A percentile compares a stretch with the other conserved stretches of the same genome.
phyloP scores from a whole-genome alignment of 2,329 filamentous ascomycete species.

The Scedosporium minutisporum region DNA sequence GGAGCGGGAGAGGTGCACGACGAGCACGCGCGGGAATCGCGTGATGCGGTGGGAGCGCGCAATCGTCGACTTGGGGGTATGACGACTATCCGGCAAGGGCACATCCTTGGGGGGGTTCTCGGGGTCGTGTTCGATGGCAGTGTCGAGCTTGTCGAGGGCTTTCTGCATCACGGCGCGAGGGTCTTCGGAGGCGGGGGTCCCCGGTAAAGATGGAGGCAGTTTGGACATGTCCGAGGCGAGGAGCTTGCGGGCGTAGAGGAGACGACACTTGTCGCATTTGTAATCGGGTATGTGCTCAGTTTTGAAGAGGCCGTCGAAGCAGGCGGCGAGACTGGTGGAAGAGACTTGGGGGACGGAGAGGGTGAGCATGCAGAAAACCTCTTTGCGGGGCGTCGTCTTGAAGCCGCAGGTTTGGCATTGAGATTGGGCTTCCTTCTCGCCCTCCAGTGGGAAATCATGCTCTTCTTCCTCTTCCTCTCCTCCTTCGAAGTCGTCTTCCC shows the following conservation, averaged over 20 bases:
- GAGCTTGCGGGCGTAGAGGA: slow-evolving; percentile 65
- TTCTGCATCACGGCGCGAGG: slow-evolving; percentile 41
- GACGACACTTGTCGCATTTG: slow-evolving; percentile 83
- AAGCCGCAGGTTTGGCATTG: slow-evolving; percentile 86
- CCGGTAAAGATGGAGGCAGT: background rate
- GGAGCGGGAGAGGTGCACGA: slow-evolving; percentile 84
- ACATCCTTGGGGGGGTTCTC: slow-evolving; percentile 67
- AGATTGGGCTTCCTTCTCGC: slow-evolving; percentile 85
- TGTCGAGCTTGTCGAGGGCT: slow-evolving; percentile 56
- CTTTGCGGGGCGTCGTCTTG: slow-evolving; percentile 73
- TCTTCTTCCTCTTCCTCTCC: slow-evolving; percentile 35
- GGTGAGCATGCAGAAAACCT: slow-evolving; percentile 84
- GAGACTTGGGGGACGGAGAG: slow-evolving; percentile 79
- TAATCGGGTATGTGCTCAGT: slow-evolving; percentile 96
- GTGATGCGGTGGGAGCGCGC: slow-evolving; percentile 81
- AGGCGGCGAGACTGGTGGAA: slow-evolving; percentile 72
- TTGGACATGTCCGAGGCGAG: slow-evolving; percentile 51
- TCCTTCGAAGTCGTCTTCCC: slow-evolving; percentile 11
- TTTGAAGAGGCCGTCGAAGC: slow-evolving; percentile 90
- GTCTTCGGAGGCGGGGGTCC: slow-evolving; percentile 35
- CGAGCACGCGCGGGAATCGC: slow-evolving; percentile 78
- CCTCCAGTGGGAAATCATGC: slow-evolving; percentile 83
- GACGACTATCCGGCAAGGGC: slow-evolving; percentile 60
- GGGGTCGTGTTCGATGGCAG: slow-evolving; percentile 69
- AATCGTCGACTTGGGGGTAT: slow-evolving; percentile 74